A percentile compares a stretch with the other conserved stretches of the same genome.
phyloP scores from a whole-genome alignment of 2,329 filamentous ascomycete genomes.

The Sarocladium strictum region DNA sequence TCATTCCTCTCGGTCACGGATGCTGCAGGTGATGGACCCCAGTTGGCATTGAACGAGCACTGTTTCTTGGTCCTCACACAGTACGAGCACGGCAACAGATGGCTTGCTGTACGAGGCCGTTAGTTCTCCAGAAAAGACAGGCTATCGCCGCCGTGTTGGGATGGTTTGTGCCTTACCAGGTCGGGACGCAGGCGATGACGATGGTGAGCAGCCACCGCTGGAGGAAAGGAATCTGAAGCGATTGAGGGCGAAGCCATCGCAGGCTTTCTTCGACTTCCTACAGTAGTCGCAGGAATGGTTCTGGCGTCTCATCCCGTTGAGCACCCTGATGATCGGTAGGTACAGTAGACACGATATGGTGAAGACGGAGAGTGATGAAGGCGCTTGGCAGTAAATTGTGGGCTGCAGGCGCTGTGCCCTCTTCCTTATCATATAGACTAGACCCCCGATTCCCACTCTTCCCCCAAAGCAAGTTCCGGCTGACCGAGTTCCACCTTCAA shows the following conservation, averaged over 20 bases:
- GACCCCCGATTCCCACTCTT: too few relatives aligned
- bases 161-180: neutral
- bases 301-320: slow-evolving; percentile 3
- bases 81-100: slow-evolving; percentile 16
- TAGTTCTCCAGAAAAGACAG: too few relatives aligned
- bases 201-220: neutral
- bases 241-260: slow-evolving; percentile 17
- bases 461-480: too few relatives aligned
- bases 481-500: too few relatives aligned
- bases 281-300: slow-evolving; percentile 19
- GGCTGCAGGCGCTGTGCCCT: too few relatives aligned
- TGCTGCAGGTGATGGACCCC: slow-evolving; percentile 5
- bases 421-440: too few relatives aligned
- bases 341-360: too few relatives aligned
- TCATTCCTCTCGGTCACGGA: neutral
- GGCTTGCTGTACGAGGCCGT: too few relatives aligned
- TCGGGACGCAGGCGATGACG: neutral
- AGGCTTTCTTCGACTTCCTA: slow-evolving; percentile 20
- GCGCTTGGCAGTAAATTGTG: too few relatives aligned
- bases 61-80: slow-evolving; percentile 17
- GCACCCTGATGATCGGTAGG: too few relatives aligned
- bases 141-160: too few relatives aligned
- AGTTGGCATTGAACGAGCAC: slow-evolving; percentile 15
- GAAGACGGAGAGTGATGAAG: too few relatives aligned
- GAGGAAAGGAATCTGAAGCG: neutral